phyloP scores from a whole-genome alignment of 2,329 filamentous ascomycete genomes.

The Diplodia corticola region DNA sequence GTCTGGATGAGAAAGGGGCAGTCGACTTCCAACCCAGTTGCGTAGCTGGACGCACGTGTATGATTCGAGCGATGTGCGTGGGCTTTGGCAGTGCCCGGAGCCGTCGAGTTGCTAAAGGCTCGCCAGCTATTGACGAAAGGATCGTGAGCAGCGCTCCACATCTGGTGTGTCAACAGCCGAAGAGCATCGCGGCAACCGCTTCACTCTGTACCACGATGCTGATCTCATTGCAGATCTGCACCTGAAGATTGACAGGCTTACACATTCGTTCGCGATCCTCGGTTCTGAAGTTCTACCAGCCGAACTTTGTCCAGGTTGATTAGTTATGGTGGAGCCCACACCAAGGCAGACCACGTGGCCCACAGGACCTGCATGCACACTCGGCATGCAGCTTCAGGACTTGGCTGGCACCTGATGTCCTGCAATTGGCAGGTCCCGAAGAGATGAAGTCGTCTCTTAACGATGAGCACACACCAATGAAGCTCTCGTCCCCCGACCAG shows the following conservation, averaged over 20 bases:
- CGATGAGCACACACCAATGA: background rate
- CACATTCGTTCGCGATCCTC: background rate
- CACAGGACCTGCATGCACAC: background rate
- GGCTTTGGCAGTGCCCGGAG: background rate
- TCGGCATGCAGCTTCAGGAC: background rate
- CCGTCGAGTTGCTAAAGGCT: background rate
- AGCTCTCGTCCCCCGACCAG: background rate
- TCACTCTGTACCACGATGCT: background rate
- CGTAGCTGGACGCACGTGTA: background rate
- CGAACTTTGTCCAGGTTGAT: background rate
- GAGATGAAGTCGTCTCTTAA: background rate
- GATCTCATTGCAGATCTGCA: background rate
- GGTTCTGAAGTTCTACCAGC: background rate
- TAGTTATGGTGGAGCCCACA: background rate
- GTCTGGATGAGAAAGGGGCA: background rate
- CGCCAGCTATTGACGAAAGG: background rate
- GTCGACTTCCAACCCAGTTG: background rate
- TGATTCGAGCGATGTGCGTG: background rate
- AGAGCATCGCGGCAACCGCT: background rate
- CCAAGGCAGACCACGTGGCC: background rate
- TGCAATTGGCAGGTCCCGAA: background rate
- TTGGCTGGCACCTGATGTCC: background rate
- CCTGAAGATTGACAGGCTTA: background rate
- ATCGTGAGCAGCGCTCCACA: constrained; percentile 2
- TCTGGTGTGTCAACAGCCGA: background rate